Base-by-base conservation (phyloP, 2,329 filamentous ascomycete genomes). In the Aspergillus fijiensis region DNA sequence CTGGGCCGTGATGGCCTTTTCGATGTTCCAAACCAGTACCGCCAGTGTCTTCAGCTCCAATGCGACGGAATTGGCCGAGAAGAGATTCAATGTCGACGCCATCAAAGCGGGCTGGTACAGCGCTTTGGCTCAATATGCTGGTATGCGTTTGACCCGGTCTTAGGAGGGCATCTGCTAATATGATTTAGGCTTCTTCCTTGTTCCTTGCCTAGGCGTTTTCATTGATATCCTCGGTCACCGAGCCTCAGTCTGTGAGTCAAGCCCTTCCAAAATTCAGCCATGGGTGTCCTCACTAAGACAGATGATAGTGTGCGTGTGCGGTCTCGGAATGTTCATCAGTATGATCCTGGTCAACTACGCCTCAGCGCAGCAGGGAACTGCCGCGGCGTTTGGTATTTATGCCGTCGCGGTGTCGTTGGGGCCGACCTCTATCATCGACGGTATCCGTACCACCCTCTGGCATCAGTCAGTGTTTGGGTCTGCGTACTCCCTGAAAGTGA, bases 81-180 rank as follows among this genome's bases (percentile, higher is more conserved):
- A 86, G 66, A 78, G 85, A 2, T 87, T 88, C 70, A 74, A 83
- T 7, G 78, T 84, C n/a, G 77, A 77, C 10, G 74, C 82, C 0
- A 77, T 87, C 35, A 81, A 74, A 2, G 86, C 85, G 0, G 85
- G 85, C 0, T 88, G 85, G 85, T 88, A 87, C 63, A 82, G 82
- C 1, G 76, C 84, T 12, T 76, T 83, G 58, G 74, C 81, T 0
- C 83, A 87, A 61, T 87, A 87, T 65, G 72, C 80, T 5, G 79
- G 79, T 72, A 56, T 12, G 62, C 39, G 27, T 33, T 6, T 10
- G 9, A 3, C 33, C 27, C 2, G 21, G 21, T 21, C 21, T 2
- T 21, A 21, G 2, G 21, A 21, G 1, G 23, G 23, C 23, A 23
- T 4, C 2, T 23, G 3, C 23, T 23, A 23, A 23, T 51, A 29